Base-by-base conservation (phyloP, 106 monocot species). In the Dioscorea zingiberensis region DNA sequence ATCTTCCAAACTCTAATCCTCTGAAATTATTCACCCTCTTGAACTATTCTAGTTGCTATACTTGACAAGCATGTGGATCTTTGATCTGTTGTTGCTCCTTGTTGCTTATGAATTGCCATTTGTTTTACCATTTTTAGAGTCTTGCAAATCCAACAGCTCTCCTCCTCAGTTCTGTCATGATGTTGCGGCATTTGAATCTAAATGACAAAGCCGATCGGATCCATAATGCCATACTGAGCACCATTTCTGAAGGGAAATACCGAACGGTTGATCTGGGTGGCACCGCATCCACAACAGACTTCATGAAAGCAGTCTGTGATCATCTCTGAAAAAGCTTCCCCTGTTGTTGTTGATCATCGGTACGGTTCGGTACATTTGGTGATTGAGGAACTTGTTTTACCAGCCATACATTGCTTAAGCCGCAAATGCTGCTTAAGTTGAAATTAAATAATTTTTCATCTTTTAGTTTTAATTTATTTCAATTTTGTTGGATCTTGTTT, bases 111-210 rank as follows among this genome's bases (percentile, higher is more conserved):
- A 1, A 6, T 38, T 38, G 38, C 4, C 19, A 21, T 23, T 10
- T 68, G 19, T 30, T 11, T 67, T 59, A 7, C n/a, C 61, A 19
- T 22, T 73, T 74, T 8, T 77, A 94, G 94, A 87, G 82, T 59
- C 86, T 94, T 32, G 94, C 94, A 44, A 94, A 94, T 62, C 94
- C 94, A 18, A 94, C 90, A 2, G 90, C 94, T 24, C 72, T 90
- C 17, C 63, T 90, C 13, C 71, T 94, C 25, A 94, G 94, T 71
- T 54, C 80, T 58, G 94, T 94, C 19, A 73, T 73, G 67, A 94
- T 94, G 94, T 48, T 94, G 58, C 83, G 86, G 44, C 94, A 94
- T 72, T 55, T 94, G 25, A 71, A 85, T 15, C 67, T 94, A 48
- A 77, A 76, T 16, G 77, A 84, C 46, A 85, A 94, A 71, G 94